These are phyloP conservation scores for Byssochlamys sp. DNA, from an alignment of 2,329 filamentous ascomycete genomes.

Conservation along the genomic window DNA sequence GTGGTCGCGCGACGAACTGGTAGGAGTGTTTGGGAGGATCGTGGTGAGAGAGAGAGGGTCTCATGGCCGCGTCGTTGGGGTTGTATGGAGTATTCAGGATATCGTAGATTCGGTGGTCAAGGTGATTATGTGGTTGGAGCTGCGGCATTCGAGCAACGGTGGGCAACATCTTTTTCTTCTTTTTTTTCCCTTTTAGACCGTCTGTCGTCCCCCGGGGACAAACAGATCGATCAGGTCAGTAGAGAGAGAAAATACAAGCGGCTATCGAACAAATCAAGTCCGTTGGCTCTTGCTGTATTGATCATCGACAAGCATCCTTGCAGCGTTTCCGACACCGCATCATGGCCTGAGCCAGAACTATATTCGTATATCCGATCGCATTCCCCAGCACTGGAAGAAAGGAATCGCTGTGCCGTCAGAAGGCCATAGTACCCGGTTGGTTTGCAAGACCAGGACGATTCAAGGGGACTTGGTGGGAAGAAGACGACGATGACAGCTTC, in stretches of 20 bases:
- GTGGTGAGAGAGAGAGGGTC: constrained; percentile 14
- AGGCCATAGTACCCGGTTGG: not conserved
- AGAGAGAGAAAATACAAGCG: not conserved
- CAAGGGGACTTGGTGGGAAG: not conserved
- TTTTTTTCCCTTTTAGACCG: constrained; percentile 3
- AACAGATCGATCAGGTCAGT: not conserved
- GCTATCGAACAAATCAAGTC: constrained; percentile 9
- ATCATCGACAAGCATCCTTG: constrained; percentile 32
- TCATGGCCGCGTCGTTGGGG: constrained; percentile 16
- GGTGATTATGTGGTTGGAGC: constrained; percentile 33
- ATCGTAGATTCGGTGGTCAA: constrained; percentile 23
- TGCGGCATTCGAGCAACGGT: constrained; percentile 37
- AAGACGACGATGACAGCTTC: not conserved
- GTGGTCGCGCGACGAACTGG: constrained; percentile 21
- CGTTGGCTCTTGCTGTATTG: constrained; percentile 16
- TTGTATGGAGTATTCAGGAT: constrained; percentile 22
- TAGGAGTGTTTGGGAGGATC: constrained; percentile 17
- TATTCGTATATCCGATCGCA: not conserved
- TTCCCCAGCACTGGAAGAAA: not conserved
- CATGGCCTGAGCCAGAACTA: constrained; percentile 17
- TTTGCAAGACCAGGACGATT: not conserved
- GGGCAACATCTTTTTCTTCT: constrained; percentile 37
- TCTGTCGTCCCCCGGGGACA: constrained; percentile 9
- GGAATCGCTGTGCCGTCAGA: not conserved
- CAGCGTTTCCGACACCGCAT: constrained; percentile 38